Percentiles rank a stretch among this genome's conserved stretches.
These are phyloP conservation scores for Entoloma clypeatum DNA, from an alignment of 1,284 basidiomycete genomes.

Conservation along the genomic window DNA sequence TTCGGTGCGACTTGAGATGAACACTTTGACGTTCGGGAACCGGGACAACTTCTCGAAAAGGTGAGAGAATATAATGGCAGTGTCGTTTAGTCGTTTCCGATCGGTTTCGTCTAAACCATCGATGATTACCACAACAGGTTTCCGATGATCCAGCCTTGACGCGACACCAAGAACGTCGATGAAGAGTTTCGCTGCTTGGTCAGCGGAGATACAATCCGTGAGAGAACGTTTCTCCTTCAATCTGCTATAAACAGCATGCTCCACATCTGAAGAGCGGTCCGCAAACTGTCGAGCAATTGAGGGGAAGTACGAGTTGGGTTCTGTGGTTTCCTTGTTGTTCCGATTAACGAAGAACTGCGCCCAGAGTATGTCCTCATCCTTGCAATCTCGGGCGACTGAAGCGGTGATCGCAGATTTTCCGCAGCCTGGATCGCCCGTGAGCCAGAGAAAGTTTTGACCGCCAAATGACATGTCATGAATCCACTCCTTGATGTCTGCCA, in stretches of 20 bases:
- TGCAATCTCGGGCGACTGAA: constrained; percentile 9
- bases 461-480: constrained; percentile 4
- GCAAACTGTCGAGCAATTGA: constrained; percentile 11
- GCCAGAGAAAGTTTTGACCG: constrained; percentile 7
- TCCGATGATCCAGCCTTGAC: neutral
- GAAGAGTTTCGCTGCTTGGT: constrained; percentile 10
- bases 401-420: constrained; percentile 15
- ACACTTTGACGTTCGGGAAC: constrained; percentile 9
- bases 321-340: constrained; percentile 6
- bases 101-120: constrained; percentile 13
- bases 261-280: constrained; percentile 1
- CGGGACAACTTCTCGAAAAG: constrained; percentile 1
- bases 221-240: constrained; percentile 7
- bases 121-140: constrained; percentile 10
- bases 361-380: constrained; percentile 8
- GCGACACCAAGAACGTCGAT: constrained; percentile 5
- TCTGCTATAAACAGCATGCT: constrained; percentile 1
- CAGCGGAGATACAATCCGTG: constrained; percentile 3
- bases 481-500: constrained; percentile 10
- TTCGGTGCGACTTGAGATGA: constrained; percentile 9
- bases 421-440: too few species aligned
- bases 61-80: constrained; percentile 7
- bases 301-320: constrained; percentile 9
- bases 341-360: too few species aligned
- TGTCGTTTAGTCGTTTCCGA: neutral